Evolutionary conservation across 2,329 filamentous ascomycete genomes (phyloP), one percentile per base, ranked within the genome.

Genomic region (Paradendryphiella salina): DNA sequence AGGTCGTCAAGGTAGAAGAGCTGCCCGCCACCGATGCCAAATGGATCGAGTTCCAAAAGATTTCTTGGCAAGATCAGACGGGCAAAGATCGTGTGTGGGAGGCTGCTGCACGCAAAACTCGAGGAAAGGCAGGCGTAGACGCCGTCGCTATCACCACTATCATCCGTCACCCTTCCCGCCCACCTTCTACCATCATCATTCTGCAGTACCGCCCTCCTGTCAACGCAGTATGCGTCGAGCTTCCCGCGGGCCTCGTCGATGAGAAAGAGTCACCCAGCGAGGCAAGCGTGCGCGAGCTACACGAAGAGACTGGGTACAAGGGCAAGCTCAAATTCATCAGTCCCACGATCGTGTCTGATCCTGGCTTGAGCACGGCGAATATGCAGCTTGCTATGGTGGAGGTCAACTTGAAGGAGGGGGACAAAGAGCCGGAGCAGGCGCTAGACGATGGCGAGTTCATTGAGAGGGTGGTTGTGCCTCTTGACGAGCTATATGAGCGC

Each of bases 321-420:
- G 85, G 81, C 37, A 67, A 71, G 56, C 59, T 77, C 54, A 56
- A 69, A 15, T 72, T 74, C 67, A 82, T 80, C n/a, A 83, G 82
- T 31, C 84, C 85, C 6, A 79, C 85, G 44, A 86, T 89, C 76
- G 86, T 84, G 48, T 83, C 84, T 60, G 86, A 85, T 67, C 82
- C 82, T 1, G 82, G 82, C 18, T 73, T 85, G 75, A 82, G 77
- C 50, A 81, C 77, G 48, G 81, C 83, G 42, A 85, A 84, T 60
- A 82, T 85, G 81, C 78, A 82, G 73, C 72, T 85, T 54, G 82
- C 80, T 48, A 82, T 81, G 67, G 81, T 85, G 11, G 80, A 84
- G 69, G 82, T 84, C 11, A 65, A 80, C 42, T 65, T 85, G 46
- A 69, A 73, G 9, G 79, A 79, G 54, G 78, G 75, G 3, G 76